phyloP scores from a whole-genome alignment of 352 stramenopile genomes.

The Blastocystis sp. region DNA sequence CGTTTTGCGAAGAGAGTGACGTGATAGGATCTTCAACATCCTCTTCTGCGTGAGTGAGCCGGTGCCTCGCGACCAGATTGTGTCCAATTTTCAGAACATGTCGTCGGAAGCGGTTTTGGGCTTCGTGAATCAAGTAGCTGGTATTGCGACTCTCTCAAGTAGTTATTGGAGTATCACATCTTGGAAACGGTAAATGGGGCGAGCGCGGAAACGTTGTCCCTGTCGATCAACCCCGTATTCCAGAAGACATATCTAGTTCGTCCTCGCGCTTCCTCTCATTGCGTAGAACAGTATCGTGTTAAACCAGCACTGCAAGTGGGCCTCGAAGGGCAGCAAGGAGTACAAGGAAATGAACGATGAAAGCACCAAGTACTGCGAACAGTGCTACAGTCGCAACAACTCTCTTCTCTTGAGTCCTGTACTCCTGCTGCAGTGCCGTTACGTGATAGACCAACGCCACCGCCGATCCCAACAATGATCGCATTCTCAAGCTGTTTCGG shows the following conservation, averaged over 20 bases:
- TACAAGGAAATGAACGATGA: slow-evolving; percentile 9
- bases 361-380: slow-evolving; percentile 17
- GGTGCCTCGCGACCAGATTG: neutral
- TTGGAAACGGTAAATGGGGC: neutral
- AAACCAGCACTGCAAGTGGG: slow-evolving; percentile 50
- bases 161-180: slow-evolving; percentile 40
- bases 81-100: slow-evolving; percentile 42
- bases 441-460: neutral
- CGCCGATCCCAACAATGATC: neutral
- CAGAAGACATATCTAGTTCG: slow-evolving; percentile 13
- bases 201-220: neutral
- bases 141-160: neutral
- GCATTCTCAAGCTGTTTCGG: neutral
- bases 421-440: neutral
- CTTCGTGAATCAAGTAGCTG: neutral
- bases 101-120: neutral
- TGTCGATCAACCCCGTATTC: slow-evolving; percentile 43
- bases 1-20: neutral
- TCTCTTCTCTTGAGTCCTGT: slow-evolving; percentile 44
- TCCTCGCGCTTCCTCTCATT: neutral
- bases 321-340: slow-evolving; percentile 8
- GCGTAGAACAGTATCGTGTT: slow-evolving; percentile 16
- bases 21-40: slow-evolving; percentile 63
- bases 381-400: slow-evolving; percentile 52
- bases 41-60: slow-evolving; percentile 40